Conservation (phyloP, 352 stramenopile species). For the Phytophthora brassicae region DNA sequence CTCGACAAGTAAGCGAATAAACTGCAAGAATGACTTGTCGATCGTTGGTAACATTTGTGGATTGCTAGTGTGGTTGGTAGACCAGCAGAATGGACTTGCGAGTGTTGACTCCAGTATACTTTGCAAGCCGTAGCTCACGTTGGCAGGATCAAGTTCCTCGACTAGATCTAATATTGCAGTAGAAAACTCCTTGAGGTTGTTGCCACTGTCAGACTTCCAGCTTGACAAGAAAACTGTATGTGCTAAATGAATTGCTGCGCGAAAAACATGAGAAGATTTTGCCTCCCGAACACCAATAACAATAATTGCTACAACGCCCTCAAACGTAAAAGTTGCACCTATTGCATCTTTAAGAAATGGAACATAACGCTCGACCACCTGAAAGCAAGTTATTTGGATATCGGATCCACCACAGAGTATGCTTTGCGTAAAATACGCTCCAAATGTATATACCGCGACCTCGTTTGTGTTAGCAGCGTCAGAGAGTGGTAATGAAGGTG, state of each 20-base stretch:
- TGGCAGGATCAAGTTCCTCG: constrained; percentile 20
- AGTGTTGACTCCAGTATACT: constrained; percentile 37
- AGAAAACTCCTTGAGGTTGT: neutral
- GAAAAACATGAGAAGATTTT: constrained; percentile 33
- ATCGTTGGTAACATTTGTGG: constrained; percentile 18
- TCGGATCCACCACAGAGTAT: constrained; percentile 27
- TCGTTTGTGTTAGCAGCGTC: constrained; percentile 32
- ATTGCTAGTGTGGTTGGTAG: neutral
- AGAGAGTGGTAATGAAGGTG: constrained; percentile 19
- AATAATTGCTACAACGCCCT: constrained; percentile 47
- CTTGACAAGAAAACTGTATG: constrained; percentile 39
- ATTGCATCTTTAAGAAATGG: constrained; percentile 22
- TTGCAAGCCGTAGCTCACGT: constrained; percentile 29
- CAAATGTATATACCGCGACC: constrained; percentile 50
- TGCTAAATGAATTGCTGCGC: constrained; percentile 41
- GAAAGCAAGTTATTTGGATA: constrained; percentile 27
- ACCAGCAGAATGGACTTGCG: constrained; percentile 37
- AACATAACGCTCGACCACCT: constrained; percentile 38
- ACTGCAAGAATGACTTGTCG: constrained; percentile 37
- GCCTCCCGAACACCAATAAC: constrained; percentile 31
- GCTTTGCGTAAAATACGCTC: constrained; percentile 52
- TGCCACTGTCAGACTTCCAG: neutral
- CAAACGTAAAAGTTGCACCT: constrained; percentile 30
- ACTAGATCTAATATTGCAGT: constrained; percentile 10
- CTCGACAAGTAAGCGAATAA: constrained; percentile 39